Base-by-base conservation (phyloP, 495 filamentous ascomycete genomes). In the Annulohypoxylon nitens region DNA sequence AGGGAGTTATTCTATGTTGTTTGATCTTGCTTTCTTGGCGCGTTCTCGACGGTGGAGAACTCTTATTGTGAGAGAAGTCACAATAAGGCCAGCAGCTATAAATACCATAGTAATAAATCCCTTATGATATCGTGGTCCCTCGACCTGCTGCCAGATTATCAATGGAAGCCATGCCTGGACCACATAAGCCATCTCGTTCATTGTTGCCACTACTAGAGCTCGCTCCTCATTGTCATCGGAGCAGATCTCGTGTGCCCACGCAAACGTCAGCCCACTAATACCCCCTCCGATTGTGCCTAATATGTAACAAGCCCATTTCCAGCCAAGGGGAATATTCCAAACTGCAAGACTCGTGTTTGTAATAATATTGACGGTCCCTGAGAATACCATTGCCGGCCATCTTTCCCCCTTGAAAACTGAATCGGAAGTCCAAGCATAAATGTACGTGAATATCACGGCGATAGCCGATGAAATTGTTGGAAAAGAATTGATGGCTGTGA, bases 211-310 rank as follows among this genome's bases (percentile, higher is more conserved):
- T 4, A 88, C 85, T 14, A 90, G 64, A 2, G 87, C 84, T n/a
- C 89, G 76, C 73, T 90, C 87, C 70, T 87, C 84, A 23, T 85
- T 84, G 55, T 86, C 85, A 26, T 81, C 81, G 9, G 77, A 77
- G 69, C 81, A 89, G 75, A 83, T 86, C 71, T 81, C 87, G 73
- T 89, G 85, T 2, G 86, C 84, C 88, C 87, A 89, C 20, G 78
- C 78, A 61, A 77, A 83, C 18, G 71, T 81, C 33, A 83, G 55
- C 25, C 81, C 81, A 23, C 76, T 79, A 48, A 82, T 75, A 4
- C 80, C 79, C 48, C 77, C 53, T 61, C 78, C 67, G 34, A 82
- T 81, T 73, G 76, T 69, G 78, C 84, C 59, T 75, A 89, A 51
- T 75, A 88, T 75, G 83, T 84, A 75, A 83, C 79, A 78, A 79